Conservation (phyloP, 225 moss, liverwort and hornwort species). For the Anthoceros angustus region DNA sequence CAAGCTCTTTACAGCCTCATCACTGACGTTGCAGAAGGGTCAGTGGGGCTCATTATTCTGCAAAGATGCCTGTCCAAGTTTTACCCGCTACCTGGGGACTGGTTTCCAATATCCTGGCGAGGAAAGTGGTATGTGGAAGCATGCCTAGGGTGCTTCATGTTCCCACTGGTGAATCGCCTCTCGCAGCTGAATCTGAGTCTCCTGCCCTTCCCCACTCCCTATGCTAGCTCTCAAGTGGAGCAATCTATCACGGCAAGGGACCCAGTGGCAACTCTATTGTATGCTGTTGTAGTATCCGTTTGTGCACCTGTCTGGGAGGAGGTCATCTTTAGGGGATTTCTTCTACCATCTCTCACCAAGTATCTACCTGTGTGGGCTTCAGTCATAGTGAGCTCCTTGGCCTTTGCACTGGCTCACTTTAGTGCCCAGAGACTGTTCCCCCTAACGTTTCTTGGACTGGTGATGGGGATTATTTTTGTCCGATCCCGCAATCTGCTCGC, state of each 20-base stretch:
- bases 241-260: slow-evolving; percentile 90
- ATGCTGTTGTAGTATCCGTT: slow-evolving; percentile 81
- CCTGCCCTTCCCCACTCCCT: slow-evolving; percentile 56
- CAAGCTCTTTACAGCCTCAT: slow-evolving; percentile 91
- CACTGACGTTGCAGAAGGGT: slow-evolving; percentile 85
- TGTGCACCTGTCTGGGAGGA: slow-evolving; percentile 97
- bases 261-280: slow-evolving; percentile 73
- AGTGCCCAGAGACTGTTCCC: slow-evolving; percentile 88
- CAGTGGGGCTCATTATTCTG: slow-evolving; percentile 73
- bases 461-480: slow-evolving; percentile 94
- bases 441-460: slow-evolving; percentile 82
- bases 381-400: slow-evolving; percentile 66
- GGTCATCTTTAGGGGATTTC: slow-evolving; percentile 85
- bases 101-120: slow-evolving; percentile 74
- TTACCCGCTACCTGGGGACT: slow-evolving; percentile 68
- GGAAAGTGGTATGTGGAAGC: slow-evolving; percentile 83
- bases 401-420: slow-evolving; percentile 88
- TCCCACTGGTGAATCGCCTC: slow-evolving; percentile 74
- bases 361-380: slow-evolving; percentile 86
- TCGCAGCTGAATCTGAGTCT: slow-evolving; percentile 81
- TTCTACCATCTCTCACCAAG: slow-evolving; percentile 68
- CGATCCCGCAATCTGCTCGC: slow-evolving; percentile 76
- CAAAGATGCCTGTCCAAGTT: slow-evolving; percentile 62
- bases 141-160: slow-evolving; percentile 70
- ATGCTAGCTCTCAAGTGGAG: slow-evolving; percentile 57